Conservation (phyloP, 148 eudicot species). For the Chenopodium suecicum region DNA sequence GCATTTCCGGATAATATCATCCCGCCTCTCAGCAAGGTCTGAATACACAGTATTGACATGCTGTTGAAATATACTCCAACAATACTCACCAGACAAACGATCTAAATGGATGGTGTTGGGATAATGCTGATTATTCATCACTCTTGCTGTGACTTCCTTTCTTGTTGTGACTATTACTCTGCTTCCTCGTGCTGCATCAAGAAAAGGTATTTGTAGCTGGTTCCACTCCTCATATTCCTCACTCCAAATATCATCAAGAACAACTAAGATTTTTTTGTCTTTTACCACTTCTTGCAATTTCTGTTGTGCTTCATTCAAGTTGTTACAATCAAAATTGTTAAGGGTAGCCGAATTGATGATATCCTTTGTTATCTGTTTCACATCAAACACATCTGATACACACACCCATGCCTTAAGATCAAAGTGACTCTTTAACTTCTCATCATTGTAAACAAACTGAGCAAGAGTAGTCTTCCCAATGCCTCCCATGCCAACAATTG, state of each 20-base stretch:
- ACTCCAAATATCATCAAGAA: slow-evolving; percentile 25
- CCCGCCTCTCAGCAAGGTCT: background rate
- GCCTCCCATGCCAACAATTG: background rate
- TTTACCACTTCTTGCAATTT: background rate
- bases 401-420: slow-evolving; percentile 10
- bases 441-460: slow-evolving; percentile 4
- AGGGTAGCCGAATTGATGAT: background rate
- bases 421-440: background rate
- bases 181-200: background rate
- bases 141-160: background rate
- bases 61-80: slow-evolving; percentile 11
- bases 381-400: slow-evolving; percentile 4
- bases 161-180: background rate
- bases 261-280: background rate
- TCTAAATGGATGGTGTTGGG: background rate
- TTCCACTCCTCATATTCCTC: background rate
- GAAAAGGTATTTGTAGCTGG: slow-evolving; percentile 1
- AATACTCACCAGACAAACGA: background rate
- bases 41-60: background rate
- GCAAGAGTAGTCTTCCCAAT: slow-evolving; percentile 17
- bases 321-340: background rate
- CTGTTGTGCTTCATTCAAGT: slow-evolving; percentile 5
- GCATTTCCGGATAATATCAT: background rate
- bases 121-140: background rate
- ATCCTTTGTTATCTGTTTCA: background rate